Conservation (phyloP, 805 yeast genomes). For the Tetrapisispora arboricola region DNA sequence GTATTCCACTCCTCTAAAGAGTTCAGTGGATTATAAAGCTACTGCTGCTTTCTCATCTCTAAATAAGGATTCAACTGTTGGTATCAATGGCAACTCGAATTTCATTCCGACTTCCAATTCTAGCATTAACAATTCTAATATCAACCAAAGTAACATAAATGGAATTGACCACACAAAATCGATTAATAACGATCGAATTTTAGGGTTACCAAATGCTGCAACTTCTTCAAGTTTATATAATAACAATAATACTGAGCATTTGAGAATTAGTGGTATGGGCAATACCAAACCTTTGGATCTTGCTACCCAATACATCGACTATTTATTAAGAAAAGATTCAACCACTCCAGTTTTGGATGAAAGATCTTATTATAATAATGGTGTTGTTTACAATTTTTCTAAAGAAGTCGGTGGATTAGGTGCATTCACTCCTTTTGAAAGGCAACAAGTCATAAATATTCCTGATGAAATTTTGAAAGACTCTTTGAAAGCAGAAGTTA, state of each 20-base stretch:
- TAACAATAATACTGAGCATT: conserved; percentile 20
- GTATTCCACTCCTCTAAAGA: conserved; percentile 29
- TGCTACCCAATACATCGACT: conserved; percentile 53
- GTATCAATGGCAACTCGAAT: background rate
- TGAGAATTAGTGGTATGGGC: conserved; percentile 26
- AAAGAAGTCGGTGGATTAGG: conserved; percentile 36
- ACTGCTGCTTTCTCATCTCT: conserved; percentile 4
- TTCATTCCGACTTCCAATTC: background rate
- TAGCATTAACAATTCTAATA: background rate
- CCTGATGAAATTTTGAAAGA: conserved; percentile 77
- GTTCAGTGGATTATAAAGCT: conserved; percentile 21
- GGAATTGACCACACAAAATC: background rate
- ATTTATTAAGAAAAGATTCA: conserved; percentile 48
- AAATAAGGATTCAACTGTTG: background rate
- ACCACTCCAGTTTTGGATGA: conserved; percentile 47
- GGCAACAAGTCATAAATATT: conserved; percentile 52
- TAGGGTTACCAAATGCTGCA: background rate
- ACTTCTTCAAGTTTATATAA: background rate
- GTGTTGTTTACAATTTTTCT: conserved; percentile 60
- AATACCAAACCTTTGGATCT: conserved; percentile 36
- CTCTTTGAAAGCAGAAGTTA: conserved; percentile 53
- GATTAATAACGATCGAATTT: background rate
- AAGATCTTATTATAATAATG: conserved; percentile 38
- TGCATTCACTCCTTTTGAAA: conserved; percentile 66
- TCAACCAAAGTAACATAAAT: background rate